Evolutionary conservation across 345 rosid species (phyloP), one percentile per base, ranked within the genome.

Genomic region (Boechera retrofracta): DNA sequence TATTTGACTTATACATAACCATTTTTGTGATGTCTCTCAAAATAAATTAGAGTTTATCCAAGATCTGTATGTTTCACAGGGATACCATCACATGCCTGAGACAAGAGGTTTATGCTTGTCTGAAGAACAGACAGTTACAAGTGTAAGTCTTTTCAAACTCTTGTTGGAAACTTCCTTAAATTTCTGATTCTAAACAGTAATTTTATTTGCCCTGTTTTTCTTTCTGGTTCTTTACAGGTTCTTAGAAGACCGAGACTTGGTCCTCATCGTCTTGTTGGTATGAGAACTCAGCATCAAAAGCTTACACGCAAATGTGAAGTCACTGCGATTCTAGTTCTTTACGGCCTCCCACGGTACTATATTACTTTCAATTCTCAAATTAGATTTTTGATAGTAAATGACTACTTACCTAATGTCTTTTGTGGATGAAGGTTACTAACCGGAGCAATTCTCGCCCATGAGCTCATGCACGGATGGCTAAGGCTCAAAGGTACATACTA

Each of bases 41-140:
- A 38, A 1, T 64, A 16, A 26, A 42, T 48, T n/a, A 69, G 0
- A 44, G 2, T 16, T 31, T 12, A 49, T 53, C 9, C 9, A 32
- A 44, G 16, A 45, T 45, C 18, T 61, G 48, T 75, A 61, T 62
- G 5, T 64, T 42, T 73, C 64, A 45, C 82, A 95, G 99, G 98
- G 96, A 16, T 84, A 89, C 81, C 92, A 91, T 83, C 97, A 95
- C 82, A 85, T 92, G 97, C 99, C 97, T 24, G 99, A 91, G 86
- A 95, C 97, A 53, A 86, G 98, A 64, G 97, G 99, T n/a, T 84
- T 95, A 63, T 92, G 99, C 68, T 90, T 95, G 72, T 95, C 98
- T 24, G 99, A 92, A 83, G 98, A 95, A 76, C 99, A 90, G 69
- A 95, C 97, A 10, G 92, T 92, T 52, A 79, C 94, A 55, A 92